Conservation (phyloP, 2,329 filamentous ascomycete species). For the Apiospora koreana region DNA sequence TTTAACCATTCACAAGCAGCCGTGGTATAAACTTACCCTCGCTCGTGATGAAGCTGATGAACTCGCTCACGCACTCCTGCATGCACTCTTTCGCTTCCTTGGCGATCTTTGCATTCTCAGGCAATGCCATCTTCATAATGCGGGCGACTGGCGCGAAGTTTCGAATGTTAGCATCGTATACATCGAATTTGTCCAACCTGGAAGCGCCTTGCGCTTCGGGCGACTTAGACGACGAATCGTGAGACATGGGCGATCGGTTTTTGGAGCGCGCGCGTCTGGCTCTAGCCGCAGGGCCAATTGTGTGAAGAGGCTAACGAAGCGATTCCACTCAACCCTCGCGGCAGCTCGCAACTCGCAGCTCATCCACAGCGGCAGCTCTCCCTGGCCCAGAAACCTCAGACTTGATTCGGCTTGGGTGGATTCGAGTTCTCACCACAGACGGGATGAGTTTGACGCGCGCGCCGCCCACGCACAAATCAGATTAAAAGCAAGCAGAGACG, state of each 20-base stretch:
- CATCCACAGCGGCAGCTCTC: constrained; percentile 17
- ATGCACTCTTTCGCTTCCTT: constrained; percentile 99
- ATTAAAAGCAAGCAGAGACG: constrained; percentile 34
- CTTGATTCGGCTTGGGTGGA: constrained; percentile 23
- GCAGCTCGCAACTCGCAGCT: constrained; percentile 20
- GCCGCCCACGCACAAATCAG: constrained; percentile 53
- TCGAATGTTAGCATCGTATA: constrained; percentile 87
- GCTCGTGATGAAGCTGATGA: constrained; percentile 99
- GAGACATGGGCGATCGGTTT: constrained; percentile 54
- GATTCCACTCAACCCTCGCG: constrained; percentile 43
- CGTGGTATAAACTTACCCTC: constrained; percentile 71
- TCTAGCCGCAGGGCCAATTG: constrained; percentile 43
- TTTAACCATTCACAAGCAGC: constrained; percentile 18
- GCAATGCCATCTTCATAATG: constrained; percentile 97
- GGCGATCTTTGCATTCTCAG: constrained; percentile 97
- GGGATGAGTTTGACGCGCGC: constrained; percentile 23
- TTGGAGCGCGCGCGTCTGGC: constrained; percentile 38
- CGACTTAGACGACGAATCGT: constrained; percentile 55
- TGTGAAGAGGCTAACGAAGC: constrained; percentile 39
- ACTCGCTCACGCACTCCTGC: constrained; percentile 99
- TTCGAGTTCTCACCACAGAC: constrained; percentile 28
- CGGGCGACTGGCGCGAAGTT: constrained; percentile 95
- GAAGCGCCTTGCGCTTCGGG: constrained; percentile 49
- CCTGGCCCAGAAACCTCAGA: constrained; percentile 30
- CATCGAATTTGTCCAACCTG: constrained; percentile 50